These are phyloP conservation scores for Linnemannia hyalina DNA, from an alignment of 192 early-diverging fungal species.

Conservation along the genomic window DNA sequence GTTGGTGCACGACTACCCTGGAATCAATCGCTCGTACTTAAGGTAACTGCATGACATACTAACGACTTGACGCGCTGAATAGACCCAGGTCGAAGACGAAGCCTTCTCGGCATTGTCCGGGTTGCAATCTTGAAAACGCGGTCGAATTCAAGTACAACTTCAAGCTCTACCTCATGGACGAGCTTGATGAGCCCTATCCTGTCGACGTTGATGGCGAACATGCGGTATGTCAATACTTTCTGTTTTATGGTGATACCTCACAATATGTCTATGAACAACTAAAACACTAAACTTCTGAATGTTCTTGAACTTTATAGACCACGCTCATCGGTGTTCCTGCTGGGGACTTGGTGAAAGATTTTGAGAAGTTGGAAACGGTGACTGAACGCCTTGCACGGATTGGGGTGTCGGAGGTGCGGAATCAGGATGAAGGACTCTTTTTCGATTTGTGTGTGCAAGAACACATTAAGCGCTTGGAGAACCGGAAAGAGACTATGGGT, in stretches of 20 bases:
- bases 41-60: no score
- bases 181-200: conserved; percentile 6
- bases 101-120: background rate
- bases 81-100: background rate
- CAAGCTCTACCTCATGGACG: conserved; percentile 27
- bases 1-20: background rate
- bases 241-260: no score
- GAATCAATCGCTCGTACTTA: no score
- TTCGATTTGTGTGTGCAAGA: conserved; percentile 14
- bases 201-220: conserved; percentile 27
- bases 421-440: background rate
- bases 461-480: background rate
- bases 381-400: conserved; percentile 13
- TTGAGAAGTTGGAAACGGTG: background rate
- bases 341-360: background rate
- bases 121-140: background rate
- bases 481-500: background rate
- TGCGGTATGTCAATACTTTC: conserved; percentile 7
- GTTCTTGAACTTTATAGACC: background rate
- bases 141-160: conserved; percentile 13
- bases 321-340: conserved; percentile 15
- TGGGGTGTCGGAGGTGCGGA: background rate
- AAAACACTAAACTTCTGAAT: no score
- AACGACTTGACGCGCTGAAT: no score
- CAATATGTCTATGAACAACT: no score